phyloP scores from a whole-genome alignment of 176 grass and related monocot species.

The Microstegium vimineum region DNA sequence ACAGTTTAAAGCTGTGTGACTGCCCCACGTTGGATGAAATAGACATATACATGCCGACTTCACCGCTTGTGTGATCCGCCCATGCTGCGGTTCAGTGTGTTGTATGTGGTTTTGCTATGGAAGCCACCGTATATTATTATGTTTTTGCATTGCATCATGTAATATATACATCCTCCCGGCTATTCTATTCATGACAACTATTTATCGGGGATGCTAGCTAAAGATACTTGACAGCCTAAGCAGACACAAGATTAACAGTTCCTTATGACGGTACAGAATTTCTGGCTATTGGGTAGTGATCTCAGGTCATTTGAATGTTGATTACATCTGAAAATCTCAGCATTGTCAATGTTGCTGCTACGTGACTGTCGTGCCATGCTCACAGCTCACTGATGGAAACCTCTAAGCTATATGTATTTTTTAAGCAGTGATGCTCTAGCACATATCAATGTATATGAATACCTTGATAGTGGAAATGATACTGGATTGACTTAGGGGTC shows the following conservation, averaged over 20 bases:
- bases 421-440: not conserved
- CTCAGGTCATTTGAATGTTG: not conserved
- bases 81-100: not conserved
- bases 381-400: not conserved
- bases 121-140: not conserved
- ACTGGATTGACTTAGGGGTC: not conserved
- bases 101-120: not conserved
- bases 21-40: conserved; percentile 75
- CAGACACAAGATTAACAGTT: not conserved
- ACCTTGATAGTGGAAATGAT: not conserved
- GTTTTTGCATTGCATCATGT: not conserved
- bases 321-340: too few species aligned
- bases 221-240: not conserved
- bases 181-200: not conserved
- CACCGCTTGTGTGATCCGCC: conserved; percentile 20
- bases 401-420: not conserved
- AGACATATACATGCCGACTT: conserved; percentile 63
- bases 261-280: too few species aligned
- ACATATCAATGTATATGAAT: not conserved
- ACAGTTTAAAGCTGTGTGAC: conserved; percentile 50
- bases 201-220: not conserved
- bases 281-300: not conserved
- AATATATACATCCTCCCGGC: not conserved
- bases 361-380: not conserved
- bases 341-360: not conserved